Percentiles rank a stretch among this genome's conserved stretches.
phyloP scores from a whole-genome alignment of 768 basidiomycete genomes.

The Lentinus tigrinus region DNA sequence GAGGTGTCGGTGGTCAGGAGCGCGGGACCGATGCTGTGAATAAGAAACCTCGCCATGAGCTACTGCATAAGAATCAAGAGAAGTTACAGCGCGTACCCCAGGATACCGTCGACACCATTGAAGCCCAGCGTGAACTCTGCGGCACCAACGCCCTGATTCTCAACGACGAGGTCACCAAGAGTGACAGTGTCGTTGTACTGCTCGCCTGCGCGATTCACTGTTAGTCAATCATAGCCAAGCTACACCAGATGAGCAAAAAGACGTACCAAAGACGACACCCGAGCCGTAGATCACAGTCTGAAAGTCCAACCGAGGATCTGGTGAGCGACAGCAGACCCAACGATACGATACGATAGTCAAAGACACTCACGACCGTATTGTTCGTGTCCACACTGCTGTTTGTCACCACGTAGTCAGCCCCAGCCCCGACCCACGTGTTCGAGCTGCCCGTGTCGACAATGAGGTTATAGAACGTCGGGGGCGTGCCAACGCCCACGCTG shows the following conservation, averaged over 20 bases:
- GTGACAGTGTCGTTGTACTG: constrained; percentile 40
- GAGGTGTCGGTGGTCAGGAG: constrained; percentile 41
- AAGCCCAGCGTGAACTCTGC: constrained; percentile 32
- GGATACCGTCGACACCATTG: constrained; percentile 37
- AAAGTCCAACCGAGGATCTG: not conserved
- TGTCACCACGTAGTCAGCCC: constrained; percentile 40
- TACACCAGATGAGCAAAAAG: no score
- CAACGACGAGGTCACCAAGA: constrained; percentile 31
- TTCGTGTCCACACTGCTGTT: constrained; percentile 38
- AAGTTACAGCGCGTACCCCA: constrained; percentile 26
- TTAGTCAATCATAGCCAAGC: not conserved
- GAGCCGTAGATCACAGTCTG: constrained; percentile 53
- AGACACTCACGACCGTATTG: constrained; percentile 26
- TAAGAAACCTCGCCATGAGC: not conserved
- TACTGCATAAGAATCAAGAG: not conserved
- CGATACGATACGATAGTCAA: constrained; percentile 29
- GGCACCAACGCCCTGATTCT: constrained; percentile 37
- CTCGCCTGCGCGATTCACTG: constrained; percentile 9
- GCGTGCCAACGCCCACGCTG: constrained; percentile 42
- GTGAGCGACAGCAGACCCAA: not conserved
- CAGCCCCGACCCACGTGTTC: constrained; percentile 59
- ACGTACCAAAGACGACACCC: constrained; percentile 43
- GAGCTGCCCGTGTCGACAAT: constrained; percentile 56
- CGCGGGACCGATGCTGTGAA: constrained; percentile 59
- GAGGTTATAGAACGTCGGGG: constrained; percentile 37